Evolutionary conservation across 2,329 filamentous ascomycete genomes (phyloP).

Genomic region (Cordyceps fumosorosea): DNA sequence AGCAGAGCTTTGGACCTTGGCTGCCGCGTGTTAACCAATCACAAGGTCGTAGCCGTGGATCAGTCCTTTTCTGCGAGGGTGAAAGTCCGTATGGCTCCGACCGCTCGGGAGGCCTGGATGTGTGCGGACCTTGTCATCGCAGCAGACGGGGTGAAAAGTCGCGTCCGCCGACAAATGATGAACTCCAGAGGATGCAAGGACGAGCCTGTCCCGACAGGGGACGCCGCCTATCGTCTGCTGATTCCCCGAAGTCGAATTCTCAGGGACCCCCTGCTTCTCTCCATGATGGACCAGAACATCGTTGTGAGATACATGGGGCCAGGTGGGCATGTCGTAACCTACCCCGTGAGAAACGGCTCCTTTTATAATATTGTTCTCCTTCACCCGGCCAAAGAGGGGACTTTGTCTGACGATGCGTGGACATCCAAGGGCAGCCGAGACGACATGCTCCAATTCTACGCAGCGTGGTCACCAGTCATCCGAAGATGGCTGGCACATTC

Average conservation of each 20-base stretch:
- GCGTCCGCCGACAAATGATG: background rate
- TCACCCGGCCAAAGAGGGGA: slow-evolving; percentile 47
- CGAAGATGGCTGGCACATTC: slow-evolving; percentile 54
- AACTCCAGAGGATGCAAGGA: background rate
- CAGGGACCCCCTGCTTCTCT: slow-evolving; percentile 58
- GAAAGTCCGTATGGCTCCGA: no score
- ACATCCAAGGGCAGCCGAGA: slow-evolving; percentile 55
- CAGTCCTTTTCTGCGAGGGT: background rate
- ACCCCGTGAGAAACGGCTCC: slow-evolving; percentile 54
- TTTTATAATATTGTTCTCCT: slow-evolving; percentile 62
- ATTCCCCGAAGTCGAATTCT: slow-evolving; percentile 52
- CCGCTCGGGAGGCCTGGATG: background rate
- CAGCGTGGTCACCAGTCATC: slow-evolving; percentile 55
- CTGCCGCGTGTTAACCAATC: background rate
- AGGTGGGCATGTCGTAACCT: slow-evolving; percentile 61
- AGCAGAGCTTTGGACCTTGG: slow-evolving; percentile 36
- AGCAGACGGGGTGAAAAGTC: background rate
- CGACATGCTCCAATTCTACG: slow-evolving; percentile 53
- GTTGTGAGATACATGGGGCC: slow-evolving; percentile 61
- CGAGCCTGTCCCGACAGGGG: slow-evolving; percentile 40
- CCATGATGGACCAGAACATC: slow-evolving; percentile 48
- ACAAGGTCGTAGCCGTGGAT: background rate
- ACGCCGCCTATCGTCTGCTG: slow-evolving; percentile 49
- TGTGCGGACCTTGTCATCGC: background rate
- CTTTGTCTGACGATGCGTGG: slow-evolving; percentile 47